Conservation (phyloP, 805 yeast species). For the Candida namnaoensis region DNA sequence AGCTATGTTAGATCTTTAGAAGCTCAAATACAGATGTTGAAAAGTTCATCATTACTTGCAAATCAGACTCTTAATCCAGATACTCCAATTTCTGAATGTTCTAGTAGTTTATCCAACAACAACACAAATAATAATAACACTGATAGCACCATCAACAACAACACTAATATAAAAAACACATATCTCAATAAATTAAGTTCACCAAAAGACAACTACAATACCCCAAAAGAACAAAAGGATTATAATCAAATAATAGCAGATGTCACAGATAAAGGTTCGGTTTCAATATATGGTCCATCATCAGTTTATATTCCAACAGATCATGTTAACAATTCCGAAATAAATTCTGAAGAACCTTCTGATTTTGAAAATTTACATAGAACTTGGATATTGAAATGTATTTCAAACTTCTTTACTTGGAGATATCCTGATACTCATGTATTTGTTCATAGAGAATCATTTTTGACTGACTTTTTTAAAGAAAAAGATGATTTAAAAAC, state of each 20-base stretch:
- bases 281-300: not conserved
- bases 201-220: no score
- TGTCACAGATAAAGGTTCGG: no score
- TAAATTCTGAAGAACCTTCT: constrained; percentile 15
- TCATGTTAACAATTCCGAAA: constrained; percentile 18
- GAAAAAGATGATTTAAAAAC: constrained; percentile 33
- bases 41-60: constrained; percentile 16
- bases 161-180: no score
- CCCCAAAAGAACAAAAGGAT: no score
- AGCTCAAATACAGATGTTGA: constrained; percentile 19
- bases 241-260: not conserved
- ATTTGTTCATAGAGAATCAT: constrained; percentile 55
- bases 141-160: no score
- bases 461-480: constrained; percentile 49
- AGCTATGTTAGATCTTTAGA: constrained; percentile 40
- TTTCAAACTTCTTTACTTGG: constrained; percentile 46
- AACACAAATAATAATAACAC: no score
- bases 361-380: constrained; percentile 18
- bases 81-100: constrained; percentile 13
- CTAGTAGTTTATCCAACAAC: no score
- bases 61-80: no score
- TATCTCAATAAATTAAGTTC: no score
- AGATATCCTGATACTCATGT: constrained; percentile 56
- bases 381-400: constrained; percentile 17
- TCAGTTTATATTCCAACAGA: constrained; percentile 6